Base-by-base conservation (phyloP, 2,329 filamentous ascomycete species). In the Pseudocercospora fuligena region DNA sequence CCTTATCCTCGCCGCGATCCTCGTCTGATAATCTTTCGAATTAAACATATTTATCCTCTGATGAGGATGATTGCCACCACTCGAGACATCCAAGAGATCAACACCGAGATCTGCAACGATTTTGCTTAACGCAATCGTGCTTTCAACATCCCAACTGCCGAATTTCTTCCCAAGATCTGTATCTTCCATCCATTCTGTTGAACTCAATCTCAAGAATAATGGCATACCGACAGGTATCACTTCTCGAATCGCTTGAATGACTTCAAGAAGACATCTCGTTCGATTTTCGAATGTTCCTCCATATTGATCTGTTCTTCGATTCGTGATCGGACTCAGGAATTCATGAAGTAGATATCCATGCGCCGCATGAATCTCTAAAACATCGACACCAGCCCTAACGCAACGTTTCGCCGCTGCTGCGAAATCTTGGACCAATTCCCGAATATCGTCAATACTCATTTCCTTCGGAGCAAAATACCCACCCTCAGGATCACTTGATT, bases 11-110 rank as follows among this genome's bases (percentile, higher is more conserved):
- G 65, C 40, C 40, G 84, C 84, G 43, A 86, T 81, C 51, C 81
- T 80, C 7, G 79, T 81, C 69, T 86, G 83, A 68, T 86, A 86
- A 63, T 84, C 82, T n/a, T 77, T 79, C 3, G 72, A 64, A 12
- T 71, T 65, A 69, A 80, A 79, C 49, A 77, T 73, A 53, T 82
- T 75, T 72, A 86, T 81, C 8, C 76, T 81, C 62, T 79, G 77
- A 74, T 87, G 81, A 40, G 82, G 79, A 76, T 88, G 86, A 75
- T 92, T 91, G 43, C 92, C 94, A 36, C 89, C 92, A 0, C 89
- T 90, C 72, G 89, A 92, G 63, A 96, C 88, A 77, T 97, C 94
- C 19, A 97, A 84, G n/a, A 97, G 82, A 77, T 97, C 94, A 51
- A 97, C 85, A 31, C 93, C 94, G 11, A 86, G 82, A 0, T 85